These are phyloP conservation scores for Syzygium aqueum DNA, from an alignment of 345 rosid species.

Conservation along the genomic window DNA sequence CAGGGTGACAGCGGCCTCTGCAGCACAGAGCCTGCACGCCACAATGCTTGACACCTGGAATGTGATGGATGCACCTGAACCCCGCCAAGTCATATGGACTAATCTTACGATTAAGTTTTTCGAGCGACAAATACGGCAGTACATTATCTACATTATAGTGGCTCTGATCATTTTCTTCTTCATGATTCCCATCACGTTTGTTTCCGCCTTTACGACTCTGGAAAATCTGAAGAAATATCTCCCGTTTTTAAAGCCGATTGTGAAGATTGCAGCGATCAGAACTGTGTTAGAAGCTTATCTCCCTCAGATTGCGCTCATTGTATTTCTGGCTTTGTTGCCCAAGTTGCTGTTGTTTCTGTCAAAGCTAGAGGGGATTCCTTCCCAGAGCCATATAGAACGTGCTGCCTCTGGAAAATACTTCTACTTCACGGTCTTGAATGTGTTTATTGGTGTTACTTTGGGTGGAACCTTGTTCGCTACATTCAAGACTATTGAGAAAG, in stretches of 20 bases:
- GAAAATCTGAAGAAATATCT: slow-evolving; percentile 50
- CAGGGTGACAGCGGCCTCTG: slow-evolving; percentile 58
- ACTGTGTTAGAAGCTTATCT: slow-evolving; percentile 76
- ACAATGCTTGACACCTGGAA: slow-evolving; percentile 62
- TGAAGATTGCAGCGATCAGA: slow-evolving; percentile 24
- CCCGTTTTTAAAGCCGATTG: slow-evolving; percentile 61
- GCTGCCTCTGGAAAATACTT: slow-evolving; percentile 89
- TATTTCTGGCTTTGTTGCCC: slow-evolving; percentile 68
- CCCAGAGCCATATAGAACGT: slow-evolving; percentile 58
- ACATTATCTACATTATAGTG: slow-evolving; percentile 42
- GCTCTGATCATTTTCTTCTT: slow-evolving; percentile 63
- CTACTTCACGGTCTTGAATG: slow-evolving; percentile 65
- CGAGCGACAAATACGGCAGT: slow-evolving; percentile 34
- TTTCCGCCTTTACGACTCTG: slow-evolving; percentile 79
- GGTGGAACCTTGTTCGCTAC: slow-evolving; percentile 54
- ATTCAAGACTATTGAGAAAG: slow-evolving; percentile 31
- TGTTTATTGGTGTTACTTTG: slow-evolving; percentile 74
- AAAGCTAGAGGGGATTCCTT: slow-evolving; percentile 75
- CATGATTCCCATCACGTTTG: slow-evolving; percentile 66
- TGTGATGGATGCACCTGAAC: slow-evolving; percentile 61
- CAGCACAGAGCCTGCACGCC: slow-evolving; percentile 76
- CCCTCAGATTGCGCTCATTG: slow-evolving; percentile 69
- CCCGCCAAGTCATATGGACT: slow-evolving; percentile 54
- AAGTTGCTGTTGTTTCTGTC: slow-evolving; percentile 71
- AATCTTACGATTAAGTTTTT: slow-evolving; percentile 57